Evolutionary conservation across 2,329 filamentous ascomycete species (phyloP).

Genomic region (Achaetomium macrosporum): DNA sequence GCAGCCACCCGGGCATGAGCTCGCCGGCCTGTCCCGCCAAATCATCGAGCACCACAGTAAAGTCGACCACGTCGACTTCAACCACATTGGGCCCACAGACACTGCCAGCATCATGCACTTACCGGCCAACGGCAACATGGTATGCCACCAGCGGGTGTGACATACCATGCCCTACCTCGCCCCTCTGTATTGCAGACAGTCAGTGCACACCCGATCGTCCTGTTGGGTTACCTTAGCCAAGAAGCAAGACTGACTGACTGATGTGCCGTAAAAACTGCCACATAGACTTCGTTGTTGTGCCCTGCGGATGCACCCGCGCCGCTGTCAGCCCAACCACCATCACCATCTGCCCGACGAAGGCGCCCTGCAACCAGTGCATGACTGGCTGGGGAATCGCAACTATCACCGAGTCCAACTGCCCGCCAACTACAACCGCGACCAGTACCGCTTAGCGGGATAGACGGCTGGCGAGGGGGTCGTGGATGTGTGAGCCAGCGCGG

Average conservation of each 20-base stretch:
- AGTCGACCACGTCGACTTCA: background rate
- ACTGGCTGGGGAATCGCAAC: conserved; percentile 17
- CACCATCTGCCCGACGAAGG: conserved; percentile 17
- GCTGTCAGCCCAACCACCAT: conserved; percentile 15
- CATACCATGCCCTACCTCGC: conserved; percentile 7
- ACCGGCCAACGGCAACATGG: conserved; percentile 13
- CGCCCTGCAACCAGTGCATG: conserved; percentile 15
- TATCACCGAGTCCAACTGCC: conserved; percentile 8
- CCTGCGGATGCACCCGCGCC: conserved; percentile 20
- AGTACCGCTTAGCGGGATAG: background rate
- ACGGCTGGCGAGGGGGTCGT: too few species aligned
- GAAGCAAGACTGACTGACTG: background rate
- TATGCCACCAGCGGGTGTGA: conserved; percentile 15
- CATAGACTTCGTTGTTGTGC: conserved; percentile 12
- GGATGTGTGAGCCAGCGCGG: too few species aligned
- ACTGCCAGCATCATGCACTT: conserved; percentile 13
- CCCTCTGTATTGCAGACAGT: conserved; percentile 17
- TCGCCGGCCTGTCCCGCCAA: conserved; percentile 3
- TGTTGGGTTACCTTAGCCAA: background rate
- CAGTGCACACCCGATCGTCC: background rate
- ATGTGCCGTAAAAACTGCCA: background rate
- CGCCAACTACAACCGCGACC: conserved; percentile 1
- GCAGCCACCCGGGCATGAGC: conserved; percentile 6
- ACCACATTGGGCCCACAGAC: background rate
- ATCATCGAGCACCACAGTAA: background rate